Conservation (phyloP, 140 eudicot species). For the Cichorium intybus region DNA sequence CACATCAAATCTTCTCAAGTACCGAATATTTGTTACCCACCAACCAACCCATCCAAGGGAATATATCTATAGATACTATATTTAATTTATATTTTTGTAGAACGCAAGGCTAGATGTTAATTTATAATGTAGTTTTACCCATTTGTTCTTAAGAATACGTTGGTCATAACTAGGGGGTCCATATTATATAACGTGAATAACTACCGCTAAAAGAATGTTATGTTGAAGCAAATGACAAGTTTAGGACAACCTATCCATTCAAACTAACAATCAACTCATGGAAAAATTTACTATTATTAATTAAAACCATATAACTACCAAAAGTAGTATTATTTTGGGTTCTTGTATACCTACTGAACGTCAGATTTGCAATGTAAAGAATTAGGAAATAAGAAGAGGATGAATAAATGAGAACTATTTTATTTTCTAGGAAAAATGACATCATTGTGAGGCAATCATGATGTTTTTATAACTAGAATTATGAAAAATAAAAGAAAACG, state of each 20-base stretch:
- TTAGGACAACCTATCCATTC: slow-evolving; percentile 21
- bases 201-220: neutral
- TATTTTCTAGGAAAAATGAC: neutral
- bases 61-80: neutral
- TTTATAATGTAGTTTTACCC: neutral
- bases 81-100: too few relatives aligned
- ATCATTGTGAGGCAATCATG: neutral
- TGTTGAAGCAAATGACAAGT: neutral
- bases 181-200: neutral
- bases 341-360: neutral
- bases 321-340: neutral
- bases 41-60: neutral
- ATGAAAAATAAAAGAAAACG: neutral
- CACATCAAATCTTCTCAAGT: neutral
- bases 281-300: neutral
- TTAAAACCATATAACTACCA: neutral
- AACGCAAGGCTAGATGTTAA: too few relatives aligned
- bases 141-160: neutral
- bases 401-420: too few relatives aligned
- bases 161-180: neutral
- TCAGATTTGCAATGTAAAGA: too few relatives aligned
- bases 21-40: neutral
- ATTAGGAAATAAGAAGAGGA: too few relatives aligned
- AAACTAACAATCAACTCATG: slow-evolving; percentile 3
- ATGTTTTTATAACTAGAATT: neutral